Base-by-base conservation (phyloP, 371 early-diverging fungal species). In the Globomyces sp. region DNA sequence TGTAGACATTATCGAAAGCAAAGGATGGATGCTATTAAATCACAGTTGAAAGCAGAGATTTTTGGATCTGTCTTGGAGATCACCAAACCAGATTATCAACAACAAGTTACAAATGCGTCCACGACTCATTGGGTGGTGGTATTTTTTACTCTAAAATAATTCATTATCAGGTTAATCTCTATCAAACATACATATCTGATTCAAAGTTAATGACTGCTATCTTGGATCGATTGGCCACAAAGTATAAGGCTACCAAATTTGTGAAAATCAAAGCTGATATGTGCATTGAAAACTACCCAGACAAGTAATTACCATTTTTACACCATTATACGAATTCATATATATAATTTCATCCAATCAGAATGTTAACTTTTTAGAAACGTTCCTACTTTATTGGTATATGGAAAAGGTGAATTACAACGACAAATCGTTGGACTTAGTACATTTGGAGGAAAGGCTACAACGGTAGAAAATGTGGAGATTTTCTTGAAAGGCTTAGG, bases 271-370 rank as follows among this genome's bases (percentile, higher is more conserved):
- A 92, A 9, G 89, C 89, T 2, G 92, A 92, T 65, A 90, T 92
- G 67, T 95, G 96, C 80, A 95, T 97, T 71, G 92, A 88, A 52
- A 90, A 92, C 68, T 96, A 93, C 68, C 96, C 96, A 2, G 96
- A 96, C 74, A 78, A 83, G 49, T 24, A 24, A 24, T 24, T 24
- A 24, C 24, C 24, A 24, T 24, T 24, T 24, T 24, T 24, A 24
- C 24, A 24, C 24, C 24, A 95, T 95, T 73, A 58, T 61, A 41
- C 75, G 74, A 11, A 43, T 65, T 8, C 13, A 4, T 69, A 8
- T 55, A n/a, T 67, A 40, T 11, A 10, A 3, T 42, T 65, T 41
- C 1, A 61, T 64, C 24, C 34, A 57, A 63, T 24, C 5, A 1
- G 10, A 62, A 57, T 13, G 60, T 64, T 10, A 36, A n/a, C 1